A percentile compares a stretch with the other conserved stretches of the same genome.
phyloP scores from a whole-genome alignment of 1,284 basidiomycete genomes.

The Leucoagaricus sp. region DNA sequence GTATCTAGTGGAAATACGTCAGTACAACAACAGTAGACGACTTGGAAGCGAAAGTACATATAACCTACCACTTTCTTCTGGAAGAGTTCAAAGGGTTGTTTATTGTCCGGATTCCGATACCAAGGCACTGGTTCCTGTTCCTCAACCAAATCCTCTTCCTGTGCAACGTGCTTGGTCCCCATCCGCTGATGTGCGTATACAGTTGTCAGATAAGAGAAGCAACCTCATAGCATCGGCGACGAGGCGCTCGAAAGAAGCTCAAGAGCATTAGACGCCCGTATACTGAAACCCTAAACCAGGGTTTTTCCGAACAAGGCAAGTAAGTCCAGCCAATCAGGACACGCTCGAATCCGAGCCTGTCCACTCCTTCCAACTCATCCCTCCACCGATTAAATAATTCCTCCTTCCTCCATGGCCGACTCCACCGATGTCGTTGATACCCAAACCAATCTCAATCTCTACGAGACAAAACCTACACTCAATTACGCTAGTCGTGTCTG shows the following conservation, averaged over 20 bases:
- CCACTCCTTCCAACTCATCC: constrained; percentile 26
- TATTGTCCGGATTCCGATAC: constrained; percentile 36
- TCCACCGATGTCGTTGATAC: constrained; percentile 23
- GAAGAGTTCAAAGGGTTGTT: constrained; percentile 40
- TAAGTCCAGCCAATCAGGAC: constrained; percentile 21
- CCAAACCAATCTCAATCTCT: constrained; percentile 36
- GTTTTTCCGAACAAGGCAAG: constrained; percentile 26
- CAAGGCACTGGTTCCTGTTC: constrained; percentile 31
- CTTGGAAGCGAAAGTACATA: not conserved
- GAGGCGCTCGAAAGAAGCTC: not conserved
- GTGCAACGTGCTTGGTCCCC: not conserved
- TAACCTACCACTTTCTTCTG: constrained; percentile 33
- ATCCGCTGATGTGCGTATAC: not conserved
- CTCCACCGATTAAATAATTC: not conserved
- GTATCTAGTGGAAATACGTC: not conserved
- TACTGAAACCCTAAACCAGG: constrained; percentile 20
- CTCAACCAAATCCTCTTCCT: constrained; percentile 12
- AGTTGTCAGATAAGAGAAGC: constrained; percentile 17
- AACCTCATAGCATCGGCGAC: not conserved
- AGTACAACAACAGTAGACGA: not conserved
- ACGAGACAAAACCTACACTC: constrained; percentile 59
- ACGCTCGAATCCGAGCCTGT: constrained; percentile 19
- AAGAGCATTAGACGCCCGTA: not conserved
- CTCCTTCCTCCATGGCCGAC: constrained; percentile 38
- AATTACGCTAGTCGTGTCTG: constrained; percentile 63